phyloP scores from a whole-genome alignment of 2,329 filamentous ascomycete species.

The Venturia asperata region DNA sequence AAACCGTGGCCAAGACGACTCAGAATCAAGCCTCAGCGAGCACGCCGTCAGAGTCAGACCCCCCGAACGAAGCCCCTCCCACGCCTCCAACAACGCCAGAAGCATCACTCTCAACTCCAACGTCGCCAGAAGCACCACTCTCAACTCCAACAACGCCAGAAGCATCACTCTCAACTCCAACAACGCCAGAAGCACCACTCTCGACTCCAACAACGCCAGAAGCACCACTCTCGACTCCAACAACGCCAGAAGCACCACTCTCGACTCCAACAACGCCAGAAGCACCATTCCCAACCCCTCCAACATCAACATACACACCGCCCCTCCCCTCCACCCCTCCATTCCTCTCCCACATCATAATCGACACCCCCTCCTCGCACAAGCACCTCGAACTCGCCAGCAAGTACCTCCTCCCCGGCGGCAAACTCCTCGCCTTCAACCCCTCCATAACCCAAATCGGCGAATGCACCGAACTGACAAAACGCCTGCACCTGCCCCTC shows the following conservation, averaged over 20 bases:
- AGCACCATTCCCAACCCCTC: not conserved
- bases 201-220: not conserved
- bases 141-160: not conserved
- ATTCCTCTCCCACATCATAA: slow-evolving; percentile 64
- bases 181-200: not conserved
- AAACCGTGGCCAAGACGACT: no score
- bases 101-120: not conserved
- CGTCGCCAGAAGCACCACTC: not conserved
- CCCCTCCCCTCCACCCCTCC: not conserved
- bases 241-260: not conserved
- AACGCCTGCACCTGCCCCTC: slow-evolving; percentile 49
- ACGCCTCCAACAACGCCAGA: not conserved
- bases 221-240: not conserved
- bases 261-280: not conserved
- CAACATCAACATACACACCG: not conserved
- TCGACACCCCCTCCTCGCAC: slow-evolving; percentile 64
- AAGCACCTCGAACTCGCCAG: slow-evolving; percentile 45
- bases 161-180: not conserved
- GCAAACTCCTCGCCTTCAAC: slow-evolving; percentile 62
- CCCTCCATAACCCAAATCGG: slow-evolving; percentile 74
- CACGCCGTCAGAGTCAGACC: not conserved
- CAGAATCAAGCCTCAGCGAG: not conserved
- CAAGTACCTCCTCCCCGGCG: slow-evolving; percentile 56
- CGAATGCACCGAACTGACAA: slow-evolving; percentile 52
- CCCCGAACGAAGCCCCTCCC: not conserved